These are phyloP conservation scores for Tetrapisispora arboricola DNA, from an alignment of 805 yeast species.

Conservation along the genomic window DNA sequence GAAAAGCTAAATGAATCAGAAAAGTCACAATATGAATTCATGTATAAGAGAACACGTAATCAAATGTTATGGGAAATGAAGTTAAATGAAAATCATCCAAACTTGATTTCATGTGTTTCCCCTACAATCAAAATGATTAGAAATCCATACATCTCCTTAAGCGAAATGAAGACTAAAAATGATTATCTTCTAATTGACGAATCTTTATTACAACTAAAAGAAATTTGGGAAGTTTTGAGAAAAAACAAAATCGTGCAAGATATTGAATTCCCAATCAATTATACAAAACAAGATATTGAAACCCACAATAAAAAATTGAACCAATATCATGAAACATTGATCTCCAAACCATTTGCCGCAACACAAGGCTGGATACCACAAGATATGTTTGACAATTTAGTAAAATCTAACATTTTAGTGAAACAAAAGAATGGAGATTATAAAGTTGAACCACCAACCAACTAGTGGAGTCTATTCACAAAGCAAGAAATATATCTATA, in stretches of 20 bases:
- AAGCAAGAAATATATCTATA: too few relatives aligned
- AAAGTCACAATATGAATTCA: conserved; percentile 71
- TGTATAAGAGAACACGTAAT: conserved; percentile 83
- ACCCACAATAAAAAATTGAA: conserved; percentile 48
- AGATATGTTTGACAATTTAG: conserved; percentile 69
- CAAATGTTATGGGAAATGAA: conserved; percentile 81
- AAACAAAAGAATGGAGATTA: conserved; percentile 52
- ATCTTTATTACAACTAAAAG: conserved; percentile 51
- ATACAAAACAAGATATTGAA: conserved; percentile 48
- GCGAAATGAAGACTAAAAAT: conserved; percentile 45
- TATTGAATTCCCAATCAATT: conserved; percentile 49
- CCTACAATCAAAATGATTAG: conserved; percentile 72
- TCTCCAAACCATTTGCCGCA: conserved; percentile 73
- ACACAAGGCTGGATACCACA: conserved; percentile 96
- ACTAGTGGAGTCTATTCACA: too few relatives aligned
- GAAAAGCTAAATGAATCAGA: conserved; percentile 59
- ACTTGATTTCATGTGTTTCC: conserved; percentile 68
- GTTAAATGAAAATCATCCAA: conserved; percentile 52
- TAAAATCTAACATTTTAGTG: conserved; percentile 58
- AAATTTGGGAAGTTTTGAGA: conserved; percentile 59
- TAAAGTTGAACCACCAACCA: conserved; percentile 7
- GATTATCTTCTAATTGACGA: conserved; percentile 59
- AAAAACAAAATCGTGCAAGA: conserved; percentile 46
- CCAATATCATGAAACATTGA: conserved; percentile 56
- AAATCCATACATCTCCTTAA: conserved; percentile 50